These are phyloP conservation scores for Chalaropsis thielavioides DNA, from an alignment of 2,329 filamentous ascomycete genomes.

Conservation along the genomic window DNA sequence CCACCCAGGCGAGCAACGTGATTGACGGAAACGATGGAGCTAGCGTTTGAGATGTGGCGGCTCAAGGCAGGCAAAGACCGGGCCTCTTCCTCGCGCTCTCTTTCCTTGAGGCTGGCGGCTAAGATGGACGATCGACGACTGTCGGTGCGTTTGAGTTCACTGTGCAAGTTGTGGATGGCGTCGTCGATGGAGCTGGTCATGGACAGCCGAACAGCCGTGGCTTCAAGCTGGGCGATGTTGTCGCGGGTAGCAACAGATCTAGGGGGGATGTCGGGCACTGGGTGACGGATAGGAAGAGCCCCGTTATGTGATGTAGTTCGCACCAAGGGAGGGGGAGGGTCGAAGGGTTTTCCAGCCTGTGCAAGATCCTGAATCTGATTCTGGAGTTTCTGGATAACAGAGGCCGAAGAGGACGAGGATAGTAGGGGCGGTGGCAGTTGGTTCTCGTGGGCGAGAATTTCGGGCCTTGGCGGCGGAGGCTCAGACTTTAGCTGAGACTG, in stretches of 20 bases:
- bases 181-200: slow-evolving; percentile 62
- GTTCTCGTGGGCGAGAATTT: neutral
- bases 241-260: slow-evolving; percentile 46
- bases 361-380: slow-evolving; percentile 10
- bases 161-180: slow-evolving; percentile 59
- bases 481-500: neutral
- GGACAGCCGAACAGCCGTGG: slow-evolving; percentile 59
- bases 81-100: slow-evolving; percentile 11
- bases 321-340: slow-evolving; percentile 30
- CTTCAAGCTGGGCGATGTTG: slow-evolving; percentile 61
- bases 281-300: slow-evolving; percentile 38
- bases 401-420: slow-evolving; percentile 10
- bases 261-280: slow-evolving; percentile 46
- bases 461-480: neutral
- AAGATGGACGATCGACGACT: slow-evolving; percentile 50
- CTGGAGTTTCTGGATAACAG: slow-evolving; percentile 19
- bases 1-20: slow-evolving; percentile 49
- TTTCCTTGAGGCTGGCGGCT: slow-evolving; percentile 31
- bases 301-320: slow-evolving; percentile 32
- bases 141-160: slow-evolving; percentile 55
- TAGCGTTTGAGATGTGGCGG: slow-evolving; percentile 34
- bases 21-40: slow-evolving; percentile 58
- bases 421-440: neutral
- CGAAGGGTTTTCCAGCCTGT: neutral
- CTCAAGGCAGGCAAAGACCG: slow-evolving; percentile 22